Evolutionary conservation across 345 rosid species (phyloP).

Genomic region (Salix exigua): DNA sequence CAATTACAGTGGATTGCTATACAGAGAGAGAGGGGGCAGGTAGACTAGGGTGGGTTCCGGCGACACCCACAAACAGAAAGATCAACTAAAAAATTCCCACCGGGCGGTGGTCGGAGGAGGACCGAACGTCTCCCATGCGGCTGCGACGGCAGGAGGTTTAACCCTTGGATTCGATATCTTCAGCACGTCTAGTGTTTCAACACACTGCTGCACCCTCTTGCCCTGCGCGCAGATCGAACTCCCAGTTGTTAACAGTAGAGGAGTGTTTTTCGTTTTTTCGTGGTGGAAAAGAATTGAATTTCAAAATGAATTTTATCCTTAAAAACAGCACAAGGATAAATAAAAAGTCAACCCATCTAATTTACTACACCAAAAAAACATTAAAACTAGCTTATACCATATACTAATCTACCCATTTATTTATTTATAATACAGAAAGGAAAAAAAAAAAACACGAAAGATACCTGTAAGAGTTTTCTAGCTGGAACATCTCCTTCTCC

Average conservation of each 20-base stretch:
- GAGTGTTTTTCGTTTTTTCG: too few species aligned
- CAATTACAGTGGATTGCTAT: too few species aligned
- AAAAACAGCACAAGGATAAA: too few species aligned
- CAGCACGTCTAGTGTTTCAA: conserved; percentile 38
- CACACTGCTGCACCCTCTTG: conserved; percentile 46
- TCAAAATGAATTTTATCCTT: too few species aligned
- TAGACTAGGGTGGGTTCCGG: too few species aligned
- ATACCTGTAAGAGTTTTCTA: conserved; percentile 40
- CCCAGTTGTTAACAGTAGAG: too few species aligned
- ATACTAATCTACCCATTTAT: too few species aligned
- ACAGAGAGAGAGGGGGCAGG: too few species aligned
- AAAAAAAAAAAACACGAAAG: neutral
- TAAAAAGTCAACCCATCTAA: too few species aligned
- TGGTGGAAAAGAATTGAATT: too few species aligned
- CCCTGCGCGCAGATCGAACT: conserved; percentile 19
- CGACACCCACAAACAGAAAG: neutral
- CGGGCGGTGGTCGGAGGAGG: conserved; percentile 25
- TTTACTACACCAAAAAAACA: too few species aligned
- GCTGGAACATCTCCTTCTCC: conserved; percentile 43
- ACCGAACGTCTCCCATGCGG: conserved; percentile 48
- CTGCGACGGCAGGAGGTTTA: conserved; percentile 29
- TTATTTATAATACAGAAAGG: neutral
- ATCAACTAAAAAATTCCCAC: conserved; percentile 47
- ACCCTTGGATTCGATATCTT: conserved; percentile 37
- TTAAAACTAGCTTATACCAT: too few species aligned